Evolutionary conservation across 2,329 filamentous ascomycete species (phyloP).

Genomic region (Arthrobotrys iridis): DNA sequence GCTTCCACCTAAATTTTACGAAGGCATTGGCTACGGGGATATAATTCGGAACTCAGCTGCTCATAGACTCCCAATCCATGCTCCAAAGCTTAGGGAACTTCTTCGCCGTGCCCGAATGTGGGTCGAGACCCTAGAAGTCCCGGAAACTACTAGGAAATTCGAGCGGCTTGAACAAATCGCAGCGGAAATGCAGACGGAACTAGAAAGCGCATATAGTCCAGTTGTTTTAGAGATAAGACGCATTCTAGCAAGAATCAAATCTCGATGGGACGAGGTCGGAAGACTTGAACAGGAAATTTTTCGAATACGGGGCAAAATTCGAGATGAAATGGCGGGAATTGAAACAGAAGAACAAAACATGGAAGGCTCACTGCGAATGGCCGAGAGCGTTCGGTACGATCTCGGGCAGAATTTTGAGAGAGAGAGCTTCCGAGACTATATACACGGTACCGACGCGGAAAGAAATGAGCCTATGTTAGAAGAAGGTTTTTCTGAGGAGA

Average conservation of each 20-base stretch:
- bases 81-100: constrained; percentile 35
- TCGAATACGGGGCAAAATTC: constrained; percentile 2
- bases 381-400: constrained; percentile 6
- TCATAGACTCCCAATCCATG: constrained; percentile 40
- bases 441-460: not conserved
- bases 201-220: constrained; percentile 20
- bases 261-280: not conserved
- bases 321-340: not conserved
- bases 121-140: constrained; percentile 27
- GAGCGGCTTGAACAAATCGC: constrained; percentile 23
- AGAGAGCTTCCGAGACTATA: not conserved
- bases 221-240: constrained; percentile 17
- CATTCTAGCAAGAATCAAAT: constrained; percentile 16
- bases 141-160: constrained; percentile 13
- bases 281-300: constrained; percentile 22
- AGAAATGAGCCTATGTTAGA: not conserved
- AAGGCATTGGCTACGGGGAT: constrained; percentile 19
- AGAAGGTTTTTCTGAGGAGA: not conserved
- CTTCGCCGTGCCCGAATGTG: constrained; percentile 13
- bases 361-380: not conserved
- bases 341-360: constrained; percentile 20
- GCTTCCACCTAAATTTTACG: constrained; percentile 24
- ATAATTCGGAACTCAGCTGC: constrained; percentile 49
- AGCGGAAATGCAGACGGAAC: constrained; percentile 8
- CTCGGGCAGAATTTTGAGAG: constrained; percentile 14